phyloP scores from a whole-genome alignment of 768 basidiomycete species.

The Pisolithus orientalis region DNA sequence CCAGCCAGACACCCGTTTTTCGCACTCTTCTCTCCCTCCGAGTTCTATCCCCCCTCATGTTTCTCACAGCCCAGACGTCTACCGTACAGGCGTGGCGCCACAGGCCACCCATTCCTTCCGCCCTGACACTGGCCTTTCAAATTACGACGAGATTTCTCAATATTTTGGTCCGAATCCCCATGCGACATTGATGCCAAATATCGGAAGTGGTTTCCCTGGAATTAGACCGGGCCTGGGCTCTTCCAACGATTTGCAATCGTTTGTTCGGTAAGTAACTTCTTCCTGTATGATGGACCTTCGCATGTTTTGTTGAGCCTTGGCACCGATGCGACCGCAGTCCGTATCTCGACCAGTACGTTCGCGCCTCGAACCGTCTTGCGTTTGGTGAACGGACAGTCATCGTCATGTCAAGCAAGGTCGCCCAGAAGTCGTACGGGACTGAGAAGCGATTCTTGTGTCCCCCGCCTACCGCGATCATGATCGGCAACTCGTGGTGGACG shows the following conservation, averaged over 20 bases:
- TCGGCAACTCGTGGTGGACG: constrained; percentile 93
- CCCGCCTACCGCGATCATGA: constrained; percentile 89
- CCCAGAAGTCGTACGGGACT: constrained; percentile 94
- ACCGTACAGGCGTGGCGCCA: constrained; percentile 59
- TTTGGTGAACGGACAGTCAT: constrained; percentile 92
- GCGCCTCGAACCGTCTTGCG: constrained; percentile 77
- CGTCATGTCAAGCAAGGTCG: constrained; percentile 97
- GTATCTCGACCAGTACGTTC: constrained; percentile 80
- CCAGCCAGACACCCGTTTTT: constrained; percentile 47
- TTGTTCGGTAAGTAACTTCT: constrained; percentile 54
- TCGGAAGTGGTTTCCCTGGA: constrained; percentile 57
- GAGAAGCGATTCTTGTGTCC: constrained; percentile 95
- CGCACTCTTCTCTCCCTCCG: constrained; percentile 36
- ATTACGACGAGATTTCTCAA: constrained; percentile 54
- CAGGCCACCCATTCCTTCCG: constrained; percentile 63
- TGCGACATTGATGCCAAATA: constrained; percentile 53
- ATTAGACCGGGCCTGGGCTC: constrained; percentile 59
- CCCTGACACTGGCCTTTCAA: constrained; percentile 41
- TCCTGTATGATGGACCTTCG: constrained; percentile 7
- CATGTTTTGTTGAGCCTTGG: constrained; percentile 10
- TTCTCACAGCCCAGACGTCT: constrained; percentile 46
- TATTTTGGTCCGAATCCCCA: constrained; percentile 50
- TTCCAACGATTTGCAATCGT: constrained; percentile 71
- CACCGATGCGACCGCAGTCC: constrained; percentile 40
- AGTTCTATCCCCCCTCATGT: constrained; percentile 44